Evolutionary conservation across 73 alveolate genomes (phyloP), one percentile per base, ranked within the genome.

Genomic region (Stentor roeselii): DNA sequence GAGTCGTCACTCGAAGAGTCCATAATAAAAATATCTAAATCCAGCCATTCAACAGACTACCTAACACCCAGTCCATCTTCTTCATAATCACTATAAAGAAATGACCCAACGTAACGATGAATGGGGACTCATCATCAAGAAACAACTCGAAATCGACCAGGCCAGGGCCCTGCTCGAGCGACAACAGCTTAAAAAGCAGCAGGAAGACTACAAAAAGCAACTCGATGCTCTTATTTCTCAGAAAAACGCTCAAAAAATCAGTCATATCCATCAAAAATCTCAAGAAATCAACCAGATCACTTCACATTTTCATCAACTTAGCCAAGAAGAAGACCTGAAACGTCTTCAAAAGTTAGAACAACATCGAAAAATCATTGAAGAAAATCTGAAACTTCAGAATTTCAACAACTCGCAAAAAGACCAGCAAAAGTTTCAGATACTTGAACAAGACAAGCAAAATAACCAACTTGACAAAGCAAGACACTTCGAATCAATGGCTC

Each of bases 121-220:
- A 50, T 50, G 67, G 67, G 67, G 67, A 50, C 67, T 50, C 30
- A 50, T 50, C 67, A 50, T 50, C 67, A 6, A 50, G 21, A 50
- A 50, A 21, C 67, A 50, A 21, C 6, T 50, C 30, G 67, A 50
- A 50, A 50, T 50, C 30, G 67, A 6, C 67, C 30, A 50, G 21
- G 21, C 21, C 6, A 6, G 21, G 21, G 30, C 6, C 6, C 6
- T 11, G 30, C 6, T 50, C 6, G 67, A 50, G 21, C 6, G 21
- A 50, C 67, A 50, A 50, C 6, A 21, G 21, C 21, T 11, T 21
- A 50, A 50, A 50, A 21, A 6, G 6, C 67, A 50, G 21, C 67
- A 50, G 21, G 67, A 50, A 6, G 67, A 6, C 21, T 50, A 50
- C 67, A 50, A 50, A 50, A 50, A 50, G 21, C 30, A 50, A 21